Evolutionary conservation across 371 early-diverging fungal species (phyloP), one percentile per base, ranked within the genome.

Genomic region (Ordospora colligata): DNA sequence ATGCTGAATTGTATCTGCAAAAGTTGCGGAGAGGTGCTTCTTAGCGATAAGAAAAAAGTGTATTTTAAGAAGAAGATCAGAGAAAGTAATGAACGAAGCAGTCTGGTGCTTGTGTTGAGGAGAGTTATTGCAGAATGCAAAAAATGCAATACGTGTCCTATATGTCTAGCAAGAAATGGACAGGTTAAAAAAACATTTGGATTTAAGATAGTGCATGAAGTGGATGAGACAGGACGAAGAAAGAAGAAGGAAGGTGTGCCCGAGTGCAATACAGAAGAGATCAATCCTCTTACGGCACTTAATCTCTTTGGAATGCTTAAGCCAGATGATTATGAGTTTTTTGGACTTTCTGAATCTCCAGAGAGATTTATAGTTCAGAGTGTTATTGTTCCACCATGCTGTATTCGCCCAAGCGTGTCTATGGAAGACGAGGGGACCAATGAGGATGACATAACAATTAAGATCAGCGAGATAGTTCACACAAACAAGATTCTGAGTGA

Each of bases 391-490:
- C 97, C 97, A 0, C 99, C 99, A 8, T 89, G 90, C 2, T 92
- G 93, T 84, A 92, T 96, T 77, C 90, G 99, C 44, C 98, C 99
- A 0, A 93, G 94, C 1, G 93, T 99, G 14, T 89, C 91, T 10
- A 91, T 91, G 83, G 93, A 95, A 74, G 91, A 89, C 62, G 67
- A 76, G 43, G 76, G 87, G 68, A 94, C 92, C 84, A 96, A 92
- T 75, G 97, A 97, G 85, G 99, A 99, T 80, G 97, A 97, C 85
- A 83, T 99, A 79, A 99, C 99, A 0, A 93, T 94, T 37, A 93
- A 97, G 82, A 84, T 96, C 58, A 90, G 92, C 0, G 97, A 99
- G 83, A 95, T 97, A 58, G 88, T 96, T 43, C 90, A 91, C 67
- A 90, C 90, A 27, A 97, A 95, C 80, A 87, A 91, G 8, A 86